Conservation (phyloP, 331 rosid genomes). For the Dryas integrifolia region DNA sequence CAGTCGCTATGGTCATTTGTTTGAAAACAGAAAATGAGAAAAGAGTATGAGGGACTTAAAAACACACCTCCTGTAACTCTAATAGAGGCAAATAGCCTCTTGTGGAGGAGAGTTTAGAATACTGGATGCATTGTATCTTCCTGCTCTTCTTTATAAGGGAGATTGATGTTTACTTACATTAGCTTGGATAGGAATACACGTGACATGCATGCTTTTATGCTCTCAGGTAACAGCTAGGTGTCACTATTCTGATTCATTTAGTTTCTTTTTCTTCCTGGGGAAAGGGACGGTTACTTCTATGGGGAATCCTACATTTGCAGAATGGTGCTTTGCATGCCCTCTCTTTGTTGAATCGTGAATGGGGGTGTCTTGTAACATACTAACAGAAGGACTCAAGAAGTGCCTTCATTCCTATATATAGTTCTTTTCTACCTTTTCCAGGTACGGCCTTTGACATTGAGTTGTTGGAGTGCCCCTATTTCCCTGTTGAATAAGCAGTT, state of each 20-base stretch:
- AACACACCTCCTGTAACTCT: conserved; percentile 42
- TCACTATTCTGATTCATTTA: conserved; percentile 13
- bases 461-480: no score
- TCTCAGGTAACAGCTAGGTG: conserved; percentile 43
- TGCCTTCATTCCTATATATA: background rate
- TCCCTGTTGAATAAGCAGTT: background rate
- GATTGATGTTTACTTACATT: conserved; percentile 74
- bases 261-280: conserved; percentile 18
- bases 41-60: conserved; percentile 45
- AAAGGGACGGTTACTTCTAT: conserved; percentile 25
- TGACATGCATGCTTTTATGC: conserved; percentile 53
- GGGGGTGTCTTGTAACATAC: background rate
- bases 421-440: background rate
- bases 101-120: conserved; percentile 60
- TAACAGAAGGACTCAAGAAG: conserved; percentile 5
- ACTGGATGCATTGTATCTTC: conserved; percentile 79
- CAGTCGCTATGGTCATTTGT: conserved; percentile 87
- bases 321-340: background rate
- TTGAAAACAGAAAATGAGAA: conserved; percentile 47
- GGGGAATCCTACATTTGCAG: conserved; percentile 34
- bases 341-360: conserved; percentile 2
- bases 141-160: conserved; percentile 65
- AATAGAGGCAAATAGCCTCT: conserved; percentile 62
- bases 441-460: background rate
- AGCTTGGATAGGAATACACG: conserved; percentile 68